These are phyloP conservation scores for Pichia sp. DNA, from an alignment of 1,139 yeast genomes.

Conservation along the genomic window DNA sequence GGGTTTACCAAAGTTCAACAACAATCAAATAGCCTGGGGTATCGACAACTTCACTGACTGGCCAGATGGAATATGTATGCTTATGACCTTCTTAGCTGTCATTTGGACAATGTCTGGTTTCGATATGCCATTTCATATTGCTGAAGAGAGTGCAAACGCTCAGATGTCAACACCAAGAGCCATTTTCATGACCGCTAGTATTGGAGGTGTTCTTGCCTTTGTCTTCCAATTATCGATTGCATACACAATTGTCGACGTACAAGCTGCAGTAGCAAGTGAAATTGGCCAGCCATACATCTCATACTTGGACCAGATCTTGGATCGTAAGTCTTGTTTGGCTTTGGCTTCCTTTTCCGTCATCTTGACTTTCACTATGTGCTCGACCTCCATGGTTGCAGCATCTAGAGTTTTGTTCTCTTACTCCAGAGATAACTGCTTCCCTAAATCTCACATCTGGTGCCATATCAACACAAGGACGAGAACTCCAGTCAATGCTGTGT, in stretches of 20 bases:
- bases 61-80: slow-evolving; percentile 56
- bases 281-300: slow-evolving; percentile 65
- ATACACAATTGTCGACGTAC: slow-evolving; percentile 51
- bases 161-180: slow-evolving; percentile 53
- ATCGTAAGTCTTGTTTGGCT: slow-evolving; percentile 39
- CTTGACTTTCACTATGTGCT: slow-evolving; percentile 61
- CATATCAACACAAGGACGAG: slow-evolving; percentile 47
- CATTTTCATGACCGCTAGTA: slow-evolving; percentile 53
- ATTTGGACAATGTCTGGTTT: slow-evolving; percentile 77
- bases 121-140: slow-evolving; percentile 66
- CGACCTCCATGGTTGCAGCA: slow-evolving; percentile 64
- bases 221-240: slow-evolving; percentile 59
- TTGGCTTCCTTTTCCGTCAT: slow-evolving; percentile 55
- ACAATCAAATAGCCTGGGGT: slow-evolving; percentile 47
- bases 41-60: slow-evolving; percentile 58
- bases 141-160: slow-evolving; percentile 68
- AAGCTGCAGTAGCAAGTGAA: slow-evolving; percentile 42
- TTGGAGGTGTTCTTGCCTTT: slow-evolving; percentile 59
- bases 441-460: slow-evolving; percentile 47
- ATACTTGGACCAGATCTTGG: slow-evolving; percentile 46
- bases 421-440: slow-evolving; percentile 66
- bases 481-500: slow-evolving; percentile 67
- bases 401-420: slow-evolving; percentile 65
- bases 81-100: slow-evolving; percentile 57
- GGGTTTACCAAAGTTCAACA: slow-evolving; percentile 42